Evolutionary conservation across 257 asterid species (phyloP).

Genomic region (Nicotiana attenuata): DNA sequence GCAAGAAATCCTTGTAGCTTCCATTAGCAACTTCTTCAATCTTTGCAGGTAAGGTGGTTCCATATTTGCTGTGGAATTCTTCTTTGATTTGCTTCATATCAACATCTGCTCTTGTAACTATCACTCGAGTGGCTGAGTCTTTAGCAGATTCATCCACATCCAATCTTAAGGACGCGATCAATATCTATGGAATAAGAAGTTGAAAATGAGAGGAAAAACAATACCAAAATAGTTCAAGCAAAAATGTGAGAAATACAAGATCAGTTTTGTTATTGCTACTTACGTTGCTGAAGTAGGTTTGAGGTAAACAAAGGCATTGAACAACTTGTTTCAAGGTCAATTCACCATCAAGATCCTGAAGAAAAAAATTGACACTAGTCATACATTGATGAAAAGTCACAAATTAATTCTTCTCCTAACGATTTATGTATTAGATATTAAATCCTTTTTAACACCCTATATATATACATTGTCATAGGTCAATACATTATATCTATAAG

Average conservation of each 20-base stretch:
- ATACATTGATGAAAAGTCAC: no score
- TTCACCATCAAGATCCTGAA: constrained; percentile 50
- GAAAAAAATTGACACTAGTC: neutral
- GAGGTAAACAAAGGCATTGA: constrained; percentile 64
- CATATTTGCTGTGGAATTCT: constrained; percentile 34
- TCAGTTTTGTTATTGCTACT: neutral
- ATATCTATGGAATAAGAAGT: constrained; percentile 23
- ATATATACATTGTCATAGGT: no score
- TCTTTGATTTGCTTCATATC: constrained; percentile 70
- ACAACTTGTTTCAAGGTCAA: constrained; percentile 33
- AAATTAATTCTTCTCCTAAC: no score
- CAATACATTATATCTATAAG: no score
- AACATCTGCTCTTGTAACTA: constrained; percentile 62
- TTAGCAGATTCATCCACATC: constrained; percentile 48
- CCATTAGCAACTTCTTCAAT: constrained; percentile 71
- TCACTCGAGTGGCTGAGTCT: constrained; percentile 60
- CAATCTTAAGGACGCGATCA: constrained; percentile 41
- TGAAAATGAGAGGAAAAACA: neutral
- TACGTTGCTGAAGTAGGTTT: constrained; percentile 59
- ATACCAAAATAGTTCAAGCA: neutral
- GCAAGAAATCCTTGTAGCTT: constrained; percentile 72
- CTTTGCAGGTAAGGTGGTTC: constrained; percentile 39
- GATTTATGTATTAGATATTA: no score
- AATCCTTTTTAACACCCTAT: no score
- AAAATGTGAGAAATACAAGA: neutral